Evolutionary conservation across 345 rosid genomes (phyloP), one percentile per base, ranked within the genome.

Genomic region (Euphorbia pulcherrima): DNA sequence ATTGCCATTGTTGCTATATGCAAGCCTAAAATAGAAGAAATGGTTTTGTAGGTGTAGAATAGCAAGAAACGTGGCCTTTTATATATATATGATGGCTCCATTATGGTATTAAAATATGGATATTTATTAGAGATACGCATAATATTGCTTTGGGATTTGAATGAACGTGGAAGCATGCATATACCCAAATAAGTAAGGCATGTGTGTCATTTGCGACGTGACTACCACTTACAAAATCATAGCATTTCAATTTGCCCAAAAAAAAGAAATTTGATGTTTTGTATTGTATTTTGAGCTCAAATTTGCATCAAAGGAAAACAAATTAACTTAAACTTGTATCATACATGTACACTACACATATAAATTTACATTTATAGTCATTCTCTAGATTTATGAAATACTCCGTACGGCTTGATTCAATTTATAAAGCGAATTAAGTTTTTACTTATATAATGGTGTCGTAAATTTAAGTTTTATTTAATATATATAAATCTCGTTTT

Each of bases 1-100:
- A 24, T 47, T 40, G 74, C 67, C 82, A 75, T 78, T 33, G 7
- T 2, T 30, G 53, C 55, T 11, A 13, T 0, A 3, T 44, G 50
- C 50, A 44, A 48, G 18, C 37, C 27, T 60, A 28, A 60, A 29
- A 28, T 8, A 7, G 9, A 39, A 17, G n/a, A 55, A 35, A 8
- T 26, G 6, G 59, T 44, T 57, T 26, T 11, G 59, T 33, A 48
- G 50, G 16, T 37, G 16, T 30, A 28, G 60, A 7, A 53, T 33
- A 18, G 33, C 37, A 23, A 7, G 16, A 33, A 30, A 3, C 51
- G 16, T 2, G 30, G 35, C 37, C 24, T 66, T 66, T 53, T 66
- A 66, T 66, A 66, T 21, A 46, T 0, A 28, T 10, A 10, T 4
- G 0, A 28, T 40, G 0, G 53, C 16, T 4, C 21, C 7, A 13